Conservation (phyloP, 1,284 basidiomycete species). For the Sanguinoderma infundibulare region DNA sequence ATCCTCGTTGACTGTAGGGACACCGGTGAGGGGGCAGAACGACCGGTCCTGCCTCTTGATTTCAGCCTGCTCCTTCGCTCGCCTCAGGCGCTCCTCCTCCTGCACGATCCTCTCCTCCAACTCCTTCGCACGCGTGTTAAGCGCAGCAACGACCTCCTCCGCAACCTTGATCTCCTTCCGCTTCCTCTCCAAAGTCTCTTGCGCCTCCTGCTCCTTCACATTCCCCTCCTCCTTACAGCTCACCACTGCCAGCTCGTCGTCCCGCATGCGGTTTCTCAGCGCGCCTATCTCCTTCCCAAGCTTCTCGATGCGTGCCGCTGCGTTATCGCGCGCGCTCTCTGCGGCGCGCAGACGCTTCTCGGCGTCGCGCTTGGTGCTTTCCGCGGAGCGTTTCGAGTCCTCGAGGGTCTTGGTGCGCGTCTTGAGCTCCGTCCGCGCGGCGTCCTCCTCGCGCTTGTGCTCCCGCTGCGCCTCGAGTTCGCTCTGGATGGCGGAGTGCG, state of each 20-base stretch:
- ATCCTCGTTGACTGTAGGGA: slow-evolving; percentile 30
- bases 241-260: slow-evolving; percentile 57
- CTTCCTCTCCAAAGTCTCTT: slow-evolving; percentile 60
- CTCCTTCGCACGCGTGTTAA: slow-evolving; percentile 41
- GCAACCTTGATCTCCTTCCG: slow-evolving; percentile 70
- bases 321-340: slow-evolving; percentile 67
- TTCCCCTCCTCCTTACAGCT: slow-evolving; percentile 45
- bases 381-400: slow-evolving; percentile 85
- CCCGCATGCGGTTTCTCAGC: slow-evolving; percentile 55
- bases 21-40: slow-evolving; percentile 39
- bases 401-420: slow-evolving; percentile 83
- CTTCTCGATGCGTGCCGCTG: slow-evolving; percentile 65
- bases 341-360: slow-evolving; percentile 85
- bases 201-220: slow-evolving; percentile 46
- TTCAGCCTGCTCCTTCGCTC: slow-evolving; percentile 56
- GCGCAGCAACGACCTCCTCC: slow-evolving; percentile 58
- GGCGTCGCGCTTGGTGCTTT: slow-evolving; percentile 78
- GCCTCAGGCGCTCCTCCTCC: slow-evolving; percentile 56
- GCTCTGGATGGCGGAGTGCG: slow-evolving; percentile 68
- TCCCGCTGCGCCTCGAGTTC: slow-evolving; percentile 79
- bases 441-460: slow-evolving; percentile 85
- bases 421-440: slow-evolving; percentile 78
- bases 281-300: slow-evolving; percentile 72
- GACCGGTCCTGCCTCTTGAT: slow-evolving; percentile 48
- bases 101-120: slow-evolving; percentile 43